phyloP scores from a whole-genome alignment of 164 flowering plant species.

The Vitis vinifera region ASM3070453v1 NC_081813.1:14210501-14211000 shows the following conservation, averaged over 20 bases:
- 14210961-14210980: conserved; percentile 72
- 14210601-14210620: conserved; percentile 91
- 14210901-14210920: conserved; percentile 79
- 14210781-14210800: conserved; percentile 71
- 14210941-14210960: conserved; percentile 74
- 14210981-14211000: conserved; percentile 60
- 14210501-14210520: conserved; percentile 55
- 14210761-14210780: conserved; percentile 58
- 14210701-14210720: conserved; percentile 50
- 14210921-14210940: conserved; percentile 64
- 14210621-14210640: conserved; percentile 46
- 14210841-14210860: conserved; percentile 79
- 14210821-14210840: conserved; percentile 61
- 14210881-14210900: conserved; percentile 70
- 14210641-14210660: conserved; percentile 46
- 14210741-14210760: conserved; percentile 82
- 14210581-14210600: conserved; percentile 78
- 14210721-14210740: conserved; percentile 70
- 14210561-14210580: conserved; percentile 66
- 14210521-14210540: conserved; percentile 78
- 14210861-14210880: conserved; percentile 71
- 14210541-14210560: conserved; percentile 79
- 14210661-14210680: conserved; percentile 89
- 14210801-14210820: conserved; percentile 72
- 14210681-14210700: conserved; percentile 72